phyloP scores from a whole-genome alignment of 495 filamentous ascomycete genomes.

The Amphirosellinia nigrospora region DNA sequence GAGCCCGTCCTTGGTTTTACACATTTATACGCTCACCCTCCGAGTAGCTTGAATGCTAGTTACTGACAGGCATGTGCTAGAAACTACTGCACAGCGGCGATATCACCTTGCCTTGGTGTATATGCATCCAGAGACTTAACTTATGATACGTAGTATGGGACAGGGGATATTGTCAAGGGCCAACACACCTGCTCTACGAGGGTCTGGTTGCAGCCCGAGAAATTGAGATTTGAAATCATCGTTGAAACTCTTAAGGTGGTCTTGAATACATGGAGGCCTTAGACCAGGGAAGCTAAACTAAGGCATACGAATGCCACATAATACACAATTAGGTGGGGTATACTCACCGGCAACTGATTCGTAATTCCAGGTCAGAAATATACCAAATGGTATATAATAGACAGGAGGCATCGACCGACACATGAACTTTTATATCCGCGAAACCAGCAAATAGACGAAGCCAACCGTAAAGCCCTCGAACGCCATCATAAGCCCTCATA shows the following conservation, averaged over 20 bases:
- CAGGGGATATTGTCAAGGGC: not conserved
- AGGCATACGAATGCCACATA: conserved; percentile 1
- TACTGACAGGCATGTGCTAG: not conserved
- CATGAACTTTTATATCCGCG: conserved; percentile 7
- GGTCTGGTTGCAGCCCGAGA: not conserved
- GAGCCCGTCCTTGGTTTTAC: not conserved
- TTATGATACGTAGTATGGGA: not conserved
- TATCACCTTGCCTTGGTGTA: not conserved
- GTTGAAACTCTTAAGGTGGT: not conserved
- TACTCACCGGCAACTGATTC: conserved; percentile 25
- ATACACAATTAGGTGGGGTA: conserved; percentile 21
- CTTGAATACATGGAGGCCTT: not conserved
- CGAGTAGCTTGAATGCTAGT: not conserved
- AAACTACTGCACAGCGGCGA: not conserved
- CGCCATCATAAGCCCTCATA: conserved; percentile 44
- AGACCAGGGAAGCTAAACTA: conserved; percentile 10
- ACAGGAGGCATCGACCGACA: not conserved
- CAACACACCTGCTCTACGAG: not conserved
- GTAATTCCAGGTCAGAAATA: conserved; percentile 18
- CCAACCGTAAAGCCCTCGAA: conserved; percentile 32
- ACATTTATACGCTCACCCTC: not conserved
- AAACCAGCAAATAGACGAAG: conserved; percentile 22
- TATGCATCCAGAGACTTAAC: not conserved
- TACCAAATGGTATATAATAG: conserved; percentile 7
- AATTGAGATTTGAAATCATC: not conserved